Conservation (phyloP, 2,329 filamentous ascomycete genomes). For the Botryotinia convoluta region DNA sequence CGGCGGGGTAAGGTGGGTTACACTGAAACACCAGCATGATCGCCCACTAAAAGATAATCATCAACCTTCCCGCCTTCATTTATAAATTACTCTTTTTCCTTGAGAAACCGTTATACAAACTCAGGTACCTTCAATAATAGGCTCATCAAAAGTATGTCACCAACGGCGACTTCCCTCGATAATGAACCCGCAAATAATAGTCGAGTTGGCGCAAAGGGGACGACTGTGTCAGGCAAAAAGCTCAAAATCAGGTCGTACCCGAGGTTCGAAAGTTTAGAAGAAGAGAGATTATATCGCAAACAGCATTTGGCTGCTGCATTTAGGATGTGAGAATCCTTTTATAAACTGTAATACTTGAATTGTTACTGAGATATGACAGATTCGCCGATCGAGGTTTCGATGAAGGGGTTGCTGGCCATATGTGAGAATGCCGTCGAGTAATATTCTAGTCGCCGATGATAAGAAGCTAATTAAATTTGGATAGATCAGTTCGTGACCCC, state of each 20-base stretch:
- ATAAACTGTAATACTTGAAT: not conserved
- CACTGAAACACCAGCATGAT: constrained; percentile 1
- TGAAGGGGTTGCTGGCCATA: constrained; percentile 63
- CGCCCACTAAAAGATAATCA: not conserved
- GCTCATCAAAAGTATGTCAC: constrained; percentile 37
- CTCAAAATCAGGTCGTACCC: constrained; percentile 47
- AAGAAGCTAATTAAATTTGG: not conserved
- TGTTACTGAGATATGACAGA: not conserved
- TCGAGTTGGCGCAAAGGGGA: constrained; percentile 48
- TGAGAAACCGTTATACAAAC: not conserved
- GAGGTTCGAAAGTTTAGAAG: constrained; percentile 30
- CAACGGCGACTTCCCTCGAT: constrained; percentile 39
- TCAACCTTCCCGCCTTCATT: not conserved
- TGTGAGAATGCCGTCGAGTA: constrained; percentile 35
- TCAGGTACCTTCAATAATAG: no score
- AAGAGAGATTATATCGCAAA: constrained; percentile 33
- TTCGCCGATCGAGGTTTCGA: constrained; percentile 40
- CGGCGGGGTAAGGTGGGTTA: not conserved
- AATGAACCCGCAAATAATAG: constrained; percentile 38
- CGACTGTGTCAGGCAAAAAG: constrained; percentile 45
- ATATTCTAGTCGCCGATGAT: constrained; percentile 9
- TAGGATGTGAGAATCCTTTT: constrained; percentile 17
- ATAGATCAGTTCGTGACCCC: constrained; percentile 44
- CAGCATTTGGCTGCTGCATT: constrained; percentile 35
- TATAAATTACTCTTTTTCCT: not conserved